Percentiles rank a stretch among this genome's conserved stretches.
Evolutionary conservation across 768 basidiomycete species (phyloP).

Genomic region (Amanita polypyramis): DNA sequence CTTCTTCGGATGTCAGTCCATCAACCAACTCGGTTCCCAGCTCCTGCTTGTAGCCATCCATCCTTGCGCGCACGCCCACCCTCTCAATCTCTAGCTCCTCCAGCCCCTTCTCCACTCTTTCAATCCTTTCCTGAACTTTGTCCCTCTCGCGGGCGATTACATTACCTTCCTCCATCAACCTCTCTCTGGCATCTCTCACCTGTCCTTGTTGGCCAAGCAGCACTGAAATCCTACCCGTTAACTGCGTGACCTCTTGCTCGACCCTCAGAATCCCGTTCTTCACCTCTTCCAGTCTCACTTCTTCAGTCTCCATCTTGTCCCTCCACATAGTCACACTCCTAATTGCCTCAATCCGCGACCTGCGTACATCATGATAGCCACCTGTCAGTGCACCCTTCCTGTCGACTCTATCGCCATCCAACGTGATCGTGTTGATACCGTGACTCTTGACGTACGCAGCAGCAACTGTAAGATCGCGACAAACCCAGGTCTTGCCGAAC

Average conservation of each 20-base stretch:
- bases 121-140: slow-evolving; percentile 46
- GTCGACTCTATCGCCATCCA: slow-evolving; percentile 96
- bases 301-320: slow-evolving; percentile 56
- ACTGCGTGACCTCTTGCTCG: slow-evolving; percentile 80
- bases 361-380: slow-evolving; percentile 87
- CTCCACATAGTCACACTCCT: slow-evolving; percentile 70
- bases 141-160: slow-evolving; percentile 62
- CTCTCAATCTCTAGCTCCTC: slow-evolving; percentile 70
- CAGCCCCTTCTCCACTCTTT: slow-evolving; percentile 53
- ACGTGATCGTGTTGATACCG: slow-evolving; percentile 91
- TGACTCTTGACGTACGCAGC: slow-evolving; percentile 93
- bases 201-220: slow-evolving; percentile 60
- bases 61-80: slow-evolving; percentile 46
- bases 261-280: slow-evolving; percentile 56
- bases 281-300: slow-evolving; percentile 58
- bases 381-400: slow-evolving; percentile 93
- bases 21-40: slow-evolving; percentile 65
- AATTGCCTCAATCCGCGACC: slow-evolving; percentile 85
- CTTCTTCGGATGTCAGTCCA: slow-evolving; percentile 67
- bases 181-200: slow-evolving; percentile 56
- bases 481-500: slow-evolving; percentile 95
- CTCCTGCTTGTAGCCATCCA: slow-evolving; percentile 58
- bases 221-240: slow-evolving; percentile 66
- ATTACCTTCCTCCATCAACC: slow-evolving; percentile 51
- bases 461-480: slow-evolving; percentile 84